Evolutionary conservation across 2,329 filamentous ascomycete species (phyloP), one percentile per base, ranked within the genome.

Genomic region (Botrytis deweyae): DNA sequence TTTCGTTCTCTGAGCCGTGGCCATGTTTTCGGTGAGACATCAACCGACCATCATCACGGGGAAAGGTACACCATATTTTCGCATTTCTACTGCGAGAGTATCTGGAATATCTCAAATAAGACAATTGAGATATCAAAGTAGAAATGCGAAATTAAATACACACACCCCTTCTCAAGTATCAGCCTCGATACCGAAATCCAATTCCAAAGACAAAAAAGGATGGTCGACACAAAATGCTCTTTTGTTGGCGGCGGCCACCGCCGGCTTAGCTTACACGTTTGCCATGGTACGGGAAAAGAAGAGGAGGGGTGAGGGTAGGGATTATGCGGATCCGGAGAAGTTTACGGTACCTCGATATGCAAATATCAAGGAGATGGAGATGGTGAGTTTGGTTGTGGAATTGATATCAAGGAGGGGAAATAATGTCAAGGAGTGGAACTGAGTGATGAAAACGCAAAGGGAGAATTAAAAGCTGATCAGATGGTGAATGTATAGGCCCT

Each of bases 321-420:
- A 79, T n/a, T 82, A 81, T 76, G 78, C 79, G 16, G 76, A 76
- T 67, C 72, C 77, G 20, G 68, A 70, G 18, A 82, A 81, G 64
- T 81, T 79, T 61, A 55, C 67, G 12, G 63, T 75, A 46, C 79
- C 79, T 2, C 78, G 72, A 40, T 89, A 88, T 83, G 88, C 86
- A 7, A 83, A 80, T 40, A 81, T 86, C 69, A 77, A 81, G 12
- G 84, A 87, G 70, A 85, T 89, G 84, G 85, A 89, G 77, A 83
- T 82, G 78, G 87, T 85, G 77, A 81, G 82, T 78, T 33, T 9
- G 16, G 10, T 38, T 59, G 25, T 36, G 16, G 67, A 66, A 59
- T 55, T 42, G 38, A 22, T 58, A 12, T 49, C 12, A 4, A 33
- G 46, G 18, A 25, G 29, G 20, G 62, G 38, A 46, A 22, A 33